phyloP scores from a whole-genome alignment of 352 stramenopile species.

The Phytophthora tentaculata region DNA sequence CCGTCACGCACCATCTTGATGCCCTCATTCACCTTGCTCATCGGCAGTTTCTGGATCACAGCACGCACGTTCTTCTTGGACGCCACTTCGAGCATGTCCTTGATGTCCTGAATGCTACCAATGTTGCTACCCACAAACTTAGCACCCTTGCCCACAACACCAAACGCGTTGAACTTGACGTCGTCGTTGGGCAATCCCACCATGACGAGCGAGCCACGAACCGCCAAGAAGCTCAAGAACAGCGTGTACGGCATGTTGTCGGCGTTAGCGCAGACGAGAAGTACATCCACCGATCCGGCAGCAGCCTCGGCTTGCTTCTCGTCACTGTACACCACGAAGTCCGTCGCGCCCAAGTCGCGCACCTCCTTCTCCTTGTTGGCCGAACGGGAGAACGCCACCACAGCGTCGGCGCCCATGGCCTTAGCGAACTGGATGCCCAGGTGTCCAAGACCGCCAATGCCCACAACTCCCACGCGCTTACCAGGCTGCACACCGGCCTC shows the following conservation, averaged over 20 bases:
- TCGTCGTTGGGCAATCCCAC: slow-evolving; percentile 70
- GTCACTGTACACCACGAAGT: slow-evolving; percentile 63
- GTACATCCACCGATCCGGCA: slow-evolving; percentile 53
- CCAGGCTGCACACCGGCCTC: slow-evolving; percentile 51
- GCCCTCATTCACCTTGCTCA: slow-evolving; percentile 57
- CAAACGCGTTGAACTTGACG: slow-evolving; percentile 54
- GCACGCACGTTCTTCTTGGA: slow-evolving; percentile 72
- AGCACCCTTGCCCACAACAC: slow-evolving; percentile 46
- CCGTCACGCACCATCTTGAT: slow-evolving; percentile 32
- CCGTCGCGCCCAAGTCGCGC: slow-evolving; percentile 56
- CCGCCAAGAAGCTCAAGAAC: slow-evolving; percentile 63
- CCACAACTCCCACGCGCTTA: slow-evolving; percentile 73
- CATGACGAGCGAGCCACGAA: slow-evolving; percentile 65
- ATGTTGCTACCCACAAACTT: slow-evolving; percentile 65
- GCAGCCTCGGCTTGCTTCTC: slow-evolving; percentile 38
- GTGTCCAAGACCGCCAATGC: slow-evolving; percentile 87
- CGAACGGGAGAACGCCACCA: slow-evolving; percentile 73
- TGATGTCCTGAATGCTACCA: slow-evolving; percentile 57
- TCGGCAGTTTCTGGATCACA: slow-evolving; percentile 62
- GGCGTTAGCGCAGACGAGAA: slow-evolving; percentile 77
- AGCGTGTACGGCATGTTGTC: slow-evolving; percentile 53
- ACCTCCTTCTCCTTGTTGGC: slow-evolving; percentile 66
- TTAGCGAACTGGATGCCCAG: slow-evolving; percentile 80
- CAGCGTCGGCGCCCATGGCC: slow-evolving; percentile 24
- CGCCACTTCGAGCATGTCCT: slow-evolving; percentile 90